Evolutionary conservation across 2,329 filamentous ascomycete species (phyloP), one percentile per base, ranked within the genome.

Genomic region (Paramyrothecium roridum): DNA sequence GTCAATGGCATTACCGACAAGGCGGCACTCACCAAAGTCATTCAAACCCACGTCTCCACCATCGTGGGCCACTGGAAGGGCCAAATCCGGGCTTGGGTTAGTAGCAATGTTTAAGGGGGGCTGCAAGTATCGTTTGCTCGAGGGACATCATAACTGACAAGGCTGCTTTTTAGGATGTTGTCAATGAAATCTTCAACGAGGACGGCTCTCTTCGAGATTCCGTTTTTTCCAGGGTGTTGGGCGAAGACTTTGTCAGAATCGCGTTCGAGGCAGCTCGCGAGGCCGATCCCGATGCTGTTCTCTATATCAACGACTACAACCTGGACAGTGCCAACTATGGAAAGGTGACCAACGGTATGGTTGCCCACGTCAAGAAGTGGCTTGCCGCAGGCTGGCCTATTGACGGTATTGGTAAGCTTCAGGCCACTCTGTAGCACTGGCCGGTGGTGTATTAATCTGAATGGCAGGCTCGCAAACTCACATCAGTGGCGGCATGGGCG

Each of bases 261-360:
- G 87, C 87, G 37, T 91, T 90, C 72, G 76, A 82, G 54, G 82
- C 87, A 8, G 88, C 88, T 21, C 80, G 81, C 54, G 76, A 76
- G n/a, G 86, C 85, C 16, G 87, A 90, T 68, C 85, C 87, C 3
- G 65, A 72, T 56, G 85, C 84, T 4, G 86, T 86, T 72, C 77
- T 90, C 47, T 91, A 88, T 76, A 88, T 90, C 73, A 91, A 90
- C 71, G 87, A 90, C 68, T 82, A 79, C 73, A 88, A 87, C 73
- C 80, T 88, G 54, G 86, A 88, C 73, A 75, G 71, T 53, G 78
- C 85, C 23, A 77, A 62, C 59, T 79, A 80, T 65, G 74, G 79
- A 59, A 90, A 90, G 75, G 75, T 75, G 40, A 43, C 37, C 37
- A 71, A 60, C 50, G 77, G 76, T 54, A 81, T 87, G 74, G 76